Evolutionary conservation across 140 eudicot genomes (phyloP).

Genomic region (Oenanthe javanica): DNA sequence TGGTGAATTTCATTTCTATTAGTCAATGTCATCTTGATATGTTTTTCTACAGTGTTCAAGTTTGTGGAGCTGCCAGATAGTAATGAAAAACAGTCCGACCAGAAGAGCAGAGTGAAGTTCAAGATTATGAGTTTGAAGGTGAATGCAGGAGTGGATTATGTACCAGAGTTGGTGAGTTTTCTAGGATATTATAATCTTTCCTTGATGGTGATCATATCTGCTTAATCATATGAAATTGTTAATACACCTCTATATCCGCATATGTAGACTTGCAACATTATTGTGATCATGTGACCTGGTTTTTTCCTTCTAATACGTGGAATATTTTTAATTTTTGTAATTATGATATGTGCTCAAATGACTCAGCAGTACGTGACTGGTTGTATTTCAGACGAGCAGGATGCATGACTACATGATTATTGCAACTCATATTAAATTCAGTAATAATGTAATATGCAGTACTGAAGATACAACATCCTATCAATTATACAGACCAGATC

Average conservation of each 20-base stretch:
- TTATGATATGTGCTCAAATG: neutral
- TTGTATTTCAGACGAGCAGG: neutral
- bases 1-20: neutral
- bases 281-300: neutral
- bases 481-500: neutral
- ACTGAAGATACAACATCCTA: neutral
- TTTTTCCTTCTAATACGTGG: neutral
- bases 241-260: neutral
- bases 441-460: neutral
- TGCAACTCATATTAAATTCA: neutral
- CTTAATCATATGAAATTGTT: neutral
- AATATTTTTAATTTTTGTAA: neutral
- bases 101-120: conserved; percentile 37
- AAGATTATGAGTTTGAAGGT: conserved; percentile 37
- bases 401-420: neutral
- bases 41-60: conserved; percentile 27
- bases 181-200: neutral
- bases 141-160: conserved; percentile 21
- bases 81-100: conserved; percentile 25
- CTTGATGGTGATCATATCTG: neutral
- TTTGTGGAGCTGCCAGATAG: conserved; percentile 40
- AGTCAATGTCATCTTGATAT: neutral
- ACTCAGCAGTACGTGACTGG: neutral
- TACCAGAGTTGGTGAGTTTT: conserved; percentile 39
- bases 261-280: neutral